Conservation (phyloP, 2,329 filamentous ascomycete species). For the Neofusicoccum cordaticola region DNA sequence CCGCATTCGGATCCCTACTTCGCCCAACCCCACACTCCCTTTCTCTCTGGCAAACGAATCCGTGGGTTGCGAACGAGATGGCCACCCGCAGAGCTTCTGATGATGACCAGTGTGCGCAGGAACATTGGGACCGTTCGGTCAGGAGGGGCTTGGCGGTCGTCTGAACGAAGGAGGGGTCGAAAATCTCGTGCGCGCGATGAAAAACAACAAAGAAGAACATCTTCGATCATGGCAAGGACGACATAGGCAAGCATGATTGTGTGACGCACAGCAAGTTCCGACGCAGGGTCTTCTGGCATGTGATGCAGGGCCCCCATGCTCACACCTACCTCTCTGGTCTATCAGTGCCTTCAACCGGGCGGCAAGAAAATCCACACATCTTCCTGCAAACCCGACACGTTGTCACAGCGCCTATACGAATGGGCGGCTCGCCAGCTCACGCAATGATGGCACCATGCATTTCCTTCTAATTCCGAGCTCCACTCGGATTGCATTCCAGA, state of each 20-base stretch:
- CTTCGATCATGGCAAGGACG: neutral
- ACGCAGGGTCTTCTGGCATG: neutral
- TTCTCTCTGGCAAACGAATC: neutral
- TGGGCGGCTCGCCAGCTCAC: neutral
- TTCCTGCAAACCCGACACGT: neutral
- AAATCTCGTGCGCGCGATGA: neutral
- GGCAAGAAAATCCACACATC: neutral
- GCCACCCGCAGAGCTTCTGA: neutral
- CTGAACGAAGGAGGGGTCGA: neutral
- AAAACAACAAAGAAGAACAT: neutral
- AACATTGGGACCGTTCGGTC: neutral
- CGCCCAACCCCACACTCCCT: neutral
- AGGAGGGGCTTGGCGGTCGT: neutral
- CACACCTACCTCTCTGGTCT: neutral
- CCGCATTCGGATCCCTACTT: neutral
- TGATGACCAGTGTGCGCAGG: neutral
- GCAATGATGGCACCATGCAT: conserved; percentile 2
- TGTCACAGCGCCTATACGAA: neutral
- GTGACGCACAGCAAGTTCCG: neutral
- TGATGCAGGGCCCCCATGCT: neutral
- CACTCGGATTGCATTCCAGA: neutral
- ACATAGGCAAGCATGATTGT: neutral
- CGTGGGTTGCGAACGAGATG: neutral
- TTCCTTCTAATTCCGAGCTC: neutral
- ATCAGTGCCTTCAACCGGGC: neutral